Conservation (phyloP, 176 grass and related monocot species). For the Oryza coarctata region DNA sequence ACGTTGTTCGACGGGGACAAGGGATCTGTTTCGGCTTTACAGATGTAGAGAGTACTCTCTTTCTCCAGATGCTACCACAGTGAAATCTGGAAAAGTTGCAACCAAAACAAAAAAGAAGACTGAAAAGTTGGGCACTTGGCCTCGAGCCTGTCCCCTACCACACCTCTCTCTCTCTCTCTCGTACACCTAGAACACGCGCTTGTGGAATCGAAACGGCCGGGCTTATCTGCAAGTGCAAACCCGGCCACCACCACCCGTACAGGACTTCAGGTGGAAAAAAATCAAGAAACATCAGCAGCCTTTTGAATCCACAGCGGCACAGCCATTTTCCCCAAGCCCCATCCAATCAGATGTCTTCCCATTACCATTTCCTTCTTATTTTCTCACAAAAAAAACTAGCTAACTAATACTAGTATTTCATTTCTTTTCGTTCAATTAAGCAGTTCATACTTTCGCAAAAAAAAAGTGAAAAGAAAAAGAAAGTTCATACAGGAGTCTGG, state of each 20-base stretch:
- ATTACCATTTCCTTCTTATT: not conserved
- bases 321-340: not conserved
- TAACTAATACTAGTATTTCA: too few relatives aligned
- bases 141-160: not conserved
- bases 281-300: not conserved
- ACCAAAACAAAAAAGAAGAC: not conserved
- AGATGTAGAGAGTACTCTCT: not conserved
- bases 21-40: not conserved
- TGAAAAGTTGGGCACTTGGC: not conserved
- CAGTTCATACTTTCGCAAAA: too few relatives aligned
- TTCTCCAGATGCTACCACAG: not conserved
- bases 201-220: not conserved
- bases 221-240: not conserved
- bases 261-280: conserved; percentile 1
- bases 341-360: not conserved
- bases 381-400: not conserved
- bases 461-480: too few relatives aligned
- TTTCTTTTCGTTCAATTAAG: not conserved
- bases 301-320: not conserved
- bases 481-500: too few relatives aligned
- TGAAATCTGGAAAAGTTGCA: not conserved
- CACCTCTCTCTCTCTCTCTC: not conserved
- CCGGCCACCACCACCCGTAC: not conserved
- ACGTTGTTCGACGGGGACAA: not conserved
- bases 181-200: not conserved